These are phyloP conservation scores for Cryptomeria japonica DNA, from an alignment of 75 land plant genomes.

Conservation along the genomic window DNA sequence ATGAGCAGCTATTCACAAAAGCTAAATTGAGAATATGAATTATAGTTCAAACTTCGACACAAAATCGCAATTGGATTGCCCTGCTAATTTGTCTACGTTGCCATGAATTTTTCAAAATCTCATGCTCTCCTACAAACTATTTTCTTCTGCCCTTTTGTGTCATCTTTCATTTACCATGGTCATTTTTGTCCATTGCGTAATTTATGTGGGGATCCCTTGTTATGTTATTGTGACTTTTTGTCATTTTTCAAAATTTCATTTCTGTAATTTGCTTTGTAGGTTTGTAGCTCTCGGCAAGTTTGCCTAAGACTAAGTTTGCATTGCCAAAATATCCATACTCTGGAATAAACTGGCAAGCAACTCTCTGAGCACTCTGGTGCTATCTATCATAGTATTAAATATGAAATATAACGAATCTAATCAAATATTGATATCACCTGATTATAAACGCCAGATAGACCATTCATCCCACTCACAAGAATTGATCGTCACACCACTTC, in stretches of 20 bases:
- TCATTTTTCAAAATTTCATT: background rate
- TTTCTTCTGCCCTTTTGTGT: background rate
- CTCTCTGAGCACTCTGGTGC: background rate
- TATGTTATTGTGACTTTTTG: background rate
- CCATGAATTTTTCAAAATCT: background rate
- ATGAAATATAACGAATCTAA: background rate
- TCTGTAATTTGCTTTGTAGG: background rate
- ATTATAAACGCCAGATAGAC: background rate
- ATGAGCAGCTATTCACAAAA: background rate
- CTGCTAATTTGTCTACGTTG: background rate
- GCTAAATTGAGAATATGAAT: background rate
- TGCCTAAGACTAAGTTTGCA: background rate
- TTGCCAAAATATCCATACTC: background rate
- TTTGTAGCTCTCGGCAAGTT: background rate
- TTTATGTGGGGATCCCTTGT: background rate
- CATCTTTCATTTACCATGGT: background rate
- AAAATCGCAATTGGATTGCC: background rate
- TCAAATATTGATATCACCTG: background rate
- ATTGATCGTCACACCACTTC: no score
- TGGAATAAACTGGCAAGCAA: background rate
- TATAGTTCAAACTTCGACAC: background rate
- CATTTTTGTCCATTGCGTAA: background rate
- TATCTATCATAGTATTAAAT: background rate
- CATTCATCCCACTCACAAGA: no score
- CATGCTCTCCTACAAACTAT: background rate